These are phyloP conservation scores for Solanum etuberosum DNA, from an alignment of 257 asterid species.

Conservation along the genomic window DNA sequence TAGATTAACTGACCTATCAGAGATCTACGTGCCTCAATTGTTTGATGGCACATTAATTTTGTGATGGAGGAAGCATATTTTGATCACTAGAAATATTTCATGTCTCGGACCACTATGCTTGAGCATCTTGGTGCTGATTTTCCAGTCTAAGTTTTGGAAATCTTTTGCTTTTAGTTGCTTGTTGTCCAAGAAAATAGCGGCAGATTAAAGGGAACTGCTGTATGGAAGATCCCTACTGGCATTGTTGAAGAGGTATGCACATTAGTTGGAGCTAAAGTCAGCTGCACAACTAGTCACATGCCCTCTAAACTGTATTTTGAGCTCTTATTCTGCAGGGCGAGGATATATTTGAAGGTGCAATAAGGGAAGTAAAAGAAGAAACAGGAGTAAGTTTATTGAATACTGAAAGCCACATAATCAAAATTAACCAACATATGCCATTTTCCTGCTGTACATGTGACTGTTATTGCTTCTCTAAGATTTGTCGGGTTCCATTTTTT, in stretches of 20 bases:
- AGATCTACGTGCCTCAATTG: neutral
- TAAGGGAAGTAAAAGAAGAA: constrained; percentile 70
- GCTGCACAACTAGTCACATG: neutral
- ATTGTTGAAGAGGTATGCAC: constrained; percentile 46
- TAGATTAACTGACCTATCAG: neutral
- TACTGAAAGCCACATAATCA: neutral
- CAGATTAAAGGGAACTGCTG: constrained; percentile 30
- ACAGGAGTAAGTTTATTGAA: constrained; percentile 44
- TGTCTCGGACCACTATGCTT: neutral
- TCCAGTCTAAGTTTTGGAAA: neutral
- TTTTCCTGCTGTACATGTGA: neutral
- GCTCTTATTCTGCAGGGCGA: constrained; percentile 47
- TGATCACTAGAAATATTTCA: neutral
- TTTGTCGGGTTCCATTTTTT: neutral
- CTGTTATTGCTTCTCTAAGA: constrained; percentile 1
- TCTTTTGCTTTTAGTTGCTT: constrained; percentile 37
- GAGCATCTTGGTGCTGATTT: neutral
- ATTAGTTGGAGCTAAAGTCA: neutral
- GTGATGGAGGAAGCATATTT: neutral
- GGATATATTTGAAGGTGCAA: constrained; percentile 48
- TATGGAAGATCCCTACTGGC: constrained; percentile 80
- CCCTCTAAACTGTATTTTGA: neutral
- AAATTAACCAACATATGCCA: neutral
- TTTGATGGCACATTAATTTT: neutral
- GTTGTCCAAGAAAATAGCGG: constrained; percentile 67